Percentiles rank a stretch among this genome's conserved stretches.
phyloP scores from a whole-genome alignment of 2,329 filamentous ascomycete genomes.

The Trichoderma atroviride region DNA sequence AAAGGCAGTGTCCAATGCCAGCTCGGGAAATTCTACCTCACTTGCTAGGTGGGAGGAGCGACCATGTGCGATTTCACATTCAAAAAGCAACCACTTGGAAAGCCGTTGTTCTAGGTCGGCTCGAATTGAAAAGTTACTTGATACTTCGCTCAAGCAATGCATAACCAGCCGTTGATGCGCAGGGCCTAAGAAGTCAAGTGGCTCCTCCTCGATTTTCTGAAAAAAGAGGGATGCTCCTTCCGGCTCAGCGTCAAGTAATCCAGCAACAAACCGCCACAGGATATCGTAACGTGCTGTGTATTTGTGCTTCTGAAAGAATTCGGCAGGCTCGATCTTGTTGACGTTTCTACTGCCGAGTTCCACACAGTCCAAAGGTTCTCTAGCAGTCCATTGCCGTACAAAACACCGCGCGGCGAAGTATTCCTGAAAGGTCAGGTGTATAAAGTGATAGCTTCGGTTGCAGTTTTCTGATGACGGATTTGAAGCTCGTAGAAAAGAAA shows the following conservation, averaged over 20 bases:
- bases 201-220: background rate
- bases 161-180: constrained; percentile 2
- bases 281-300: constrained; percentile 11
- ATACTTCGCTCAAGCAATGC: constrained; percentile 6
- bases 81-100: background rate
- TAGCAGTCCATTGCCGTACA: background rate
- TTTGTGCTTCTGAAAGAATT: constrained; percentile 2
- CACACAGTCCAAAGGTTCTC: background rate
- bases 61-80: background rate
- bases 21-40: background rate
- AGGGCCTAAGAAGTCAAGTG: background rate
- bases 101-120: background rate
- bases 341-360: background rate
- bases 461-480: constrained; percentile 22
- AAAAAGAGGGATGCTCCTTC: background rate
- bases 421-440: constrained; percentile 48
- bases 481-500: constrained; percentile 1
- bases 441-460: constrained; percentile 42
- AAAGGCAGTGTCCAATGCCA: background rate
- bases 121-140: background rate
- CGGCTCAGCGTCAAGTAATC: background rate
- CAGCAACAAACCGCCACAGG: constrained; percentile 15
- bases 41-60: no score
- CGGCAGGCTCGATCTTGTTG: background rate
- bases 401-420: constrained; percentile 39